phyloP scores from a whole-genome alignment of 495 filamentous ascomycete species.

The Annulohypoxylon nitens region DNA sequence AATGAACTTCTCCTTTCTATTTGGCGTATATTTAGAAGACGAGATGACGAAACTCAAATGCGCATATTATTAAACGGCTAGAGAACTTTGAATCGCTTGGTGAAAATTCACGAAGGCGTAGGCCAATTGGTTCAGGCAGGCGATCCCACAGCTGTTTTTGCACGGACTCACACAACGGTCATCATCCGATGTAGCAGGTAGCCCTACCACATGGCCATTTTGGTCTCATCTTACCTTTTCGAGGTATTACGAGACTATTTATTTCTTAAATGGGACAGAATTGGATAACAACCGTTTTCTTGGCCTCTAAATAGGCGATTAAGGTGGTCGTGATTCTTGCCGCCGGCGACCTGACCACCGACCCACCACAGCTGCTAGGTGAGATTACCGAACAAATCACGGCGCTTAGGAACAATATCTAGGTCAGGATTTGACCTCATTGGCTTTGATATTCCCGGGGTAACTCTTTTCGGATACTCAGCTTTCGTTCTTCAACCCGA shows the following conservation, averaged over 20 bases:
- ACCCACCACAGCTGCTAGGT: conserved; percentile 30
- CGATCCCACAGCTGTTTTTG: background rate
- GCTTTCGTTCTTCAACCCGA: conserved; percentile 20
- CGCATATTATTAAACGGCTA: background rate
- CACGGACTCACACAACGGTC: background rate
- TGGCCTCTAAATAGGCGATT: conserved; percentile 14
- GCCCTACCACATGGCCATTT: conserved; percentile 6
- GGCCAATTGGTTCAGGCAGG: background rate
- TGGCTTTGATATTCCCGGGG: conserved; percentile 16
- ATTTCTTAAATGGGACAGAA: background rate
- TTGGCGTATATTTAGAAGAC: background rate
- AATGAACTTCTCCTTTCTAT: background rate
- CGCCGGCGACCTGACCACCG: conserved; percentile 34
- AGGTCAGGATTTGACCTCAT: conserved; percentile 8
- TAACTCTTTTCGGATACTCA: conserved; percentile 18
- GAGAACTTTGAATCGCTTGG: background rate
- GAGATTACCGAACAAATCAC: conserved; percentile 49
- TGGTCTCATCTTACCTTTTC: conserved; percentile 4
- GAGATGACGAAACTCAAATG: background rate
- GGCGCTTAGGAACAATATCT: conserved; percentile 37
- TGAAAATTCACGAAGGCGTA: background rate
- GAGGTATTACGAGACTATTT: background rate
- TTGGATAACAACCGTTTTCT: conserved; percentile 7
- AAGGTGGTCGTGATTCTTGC: conserved; percentile 33
- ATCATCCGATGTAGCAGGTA: conserved; percentile 3